Base-by-base conservation (phyloP, 768 basidiomycete species). In the Hypholoma fasciculare region DNA sequence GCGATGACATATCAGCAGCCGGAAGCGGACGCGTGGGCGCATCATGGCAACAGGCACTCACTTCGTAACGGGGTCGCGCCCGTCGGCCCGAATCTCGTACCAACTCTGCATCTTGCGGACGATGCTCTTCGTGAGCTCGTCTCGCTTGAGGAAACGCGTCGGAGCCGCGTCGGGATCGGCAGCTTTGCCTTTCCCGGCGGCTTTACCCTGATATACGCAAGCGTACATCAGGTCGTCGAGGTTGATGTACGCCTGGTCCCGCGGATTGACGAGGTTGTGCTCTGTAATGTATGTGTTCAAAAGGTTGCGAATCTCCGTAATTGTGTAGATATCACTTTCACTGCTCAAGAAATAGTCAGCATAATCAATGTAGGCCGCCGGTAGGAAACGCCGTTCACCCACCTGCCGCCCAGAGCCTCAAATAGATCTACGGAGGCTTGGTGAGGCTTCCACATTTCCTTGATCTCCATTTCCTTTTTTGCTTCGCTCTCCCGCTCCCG, bases 361-460 rank as follows among this genome's bases (percentile, higher is more conserved):
- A 42, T 16, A 14, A 42, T 6, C 5, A 42, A 7, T 42, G n/a
- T 20, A 23, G 23, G 53, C 27, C 34, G 34, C 43, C 30, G 34
- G 42, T 14, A 42, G 13, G 8, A 27, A 12, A 16, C 17, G 40
- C 43, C 19, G 7, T 34, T 23, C 16, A 78, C 85, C 60, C 62
- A 90, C 92, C 82, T 83, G 56, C 79, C 80, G 27, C 82, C 85
- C 42, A 85, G 78, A 1, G 75, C 84, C 46, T 84, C 79, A 68
- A 94, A 92, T 57, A 94, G 79, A 6, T 72, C 71, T 2, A 82
- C 61, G 1, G 82, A 86, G 5, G 66, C 63, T 40, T 80, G 78
- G 65, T 85, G 81, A 9, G 93, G 90, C 63, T 90, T 95, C 87
- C 87, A 94, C 27, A 90, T 61, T 68, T 92, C 90, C 34, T 70